A percentile compares a stretch with the other conserved stretches of the same genome.
Conservation (phyloP, 202 grass and related monocot genomes). For the Schoenoplectus tabernaemontani region DNA sequence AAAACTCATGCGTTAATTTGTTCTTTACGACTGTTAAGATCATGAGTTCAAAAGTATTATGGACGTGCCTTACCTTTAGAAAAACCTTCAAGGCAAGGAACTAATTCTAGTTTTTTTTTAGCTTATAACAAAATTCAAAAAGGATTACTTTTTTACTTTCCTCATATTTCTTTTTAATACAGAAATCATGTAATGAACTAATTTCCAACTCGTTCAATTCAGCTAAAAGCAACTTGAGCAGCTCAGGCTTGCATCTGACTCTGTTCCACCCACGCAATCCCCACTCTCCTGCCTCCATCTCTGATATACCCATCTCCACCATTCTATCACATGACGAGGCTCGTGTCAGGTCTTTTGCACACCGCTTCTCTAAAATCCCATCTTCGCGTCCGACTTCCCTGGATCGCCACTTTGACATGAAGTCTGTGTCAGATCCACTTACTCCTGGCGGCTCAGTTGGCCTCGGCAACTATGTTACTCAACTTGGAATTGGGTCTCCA, state of each 20-base stretch:
- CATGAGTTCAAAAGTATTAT: background rate
- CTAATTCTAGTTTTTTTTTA: background rate
- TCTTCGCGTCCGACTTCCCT: conserved; percentile 29
- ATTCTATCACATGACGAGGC: conserved; percentile 24
- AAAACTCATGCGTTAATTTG: background rate
- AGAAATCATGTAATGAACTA: background rate
- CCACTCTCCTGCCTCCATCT: background rate
- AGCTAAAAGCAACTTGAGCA: background rate
- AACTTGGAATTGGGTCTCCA: conserved; percentile 67
- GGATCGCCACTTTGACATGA: background rate
- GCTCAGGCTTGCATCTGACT: conserved; percentile 23
- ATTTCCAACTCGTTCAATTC: background rate
- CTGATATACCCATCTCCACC: conserved; percentile 27
- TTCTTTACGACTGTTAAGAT: background rate
- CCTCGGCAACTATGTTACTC: conserved; percentile 82
- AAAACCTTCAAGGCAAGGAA: background rate
- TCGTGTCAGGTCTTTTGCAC: conserved; percentile 12
- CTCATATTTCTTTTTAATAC: background rate
- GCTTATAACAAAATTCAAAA: background rate
- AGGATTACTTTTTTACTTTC: background rate
- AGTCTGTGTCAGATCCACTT: conserved; percentile 54
- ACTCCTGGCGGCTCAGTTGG: conserved; percentile 50
- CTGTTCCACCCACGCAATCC: conserved; percentile 28
- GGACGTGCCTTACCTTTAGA: background rate
- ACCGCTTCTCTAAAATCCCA: conserved; percentile 40